phyloP scores from a whole-genome alignment of 139 green algal species.

The Dunaliella primolecta region DNA sequence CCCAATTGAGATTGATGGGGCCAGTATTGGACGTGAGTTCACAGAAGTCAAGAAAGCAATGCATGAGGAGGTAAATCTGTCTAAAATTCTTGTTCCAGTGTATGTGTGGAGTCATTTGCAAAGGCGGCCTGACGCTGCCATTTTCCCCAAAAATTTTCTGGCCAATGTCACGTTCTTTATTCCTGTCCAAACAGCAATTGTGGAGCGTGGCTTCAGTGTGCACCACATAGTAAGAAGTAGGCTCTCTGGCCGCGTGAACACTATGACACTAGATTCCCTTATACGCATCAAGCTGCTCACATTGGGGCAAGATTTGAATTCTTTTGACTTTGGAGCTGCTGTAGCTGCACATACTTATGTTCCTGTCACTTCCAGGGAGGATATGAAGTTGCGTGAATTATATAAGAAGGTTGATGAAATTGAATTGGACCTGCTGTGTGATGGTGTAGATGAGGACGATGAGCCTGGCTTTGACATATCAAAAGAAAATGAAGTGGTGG shows the following conservation, averaged over 20 bases:
- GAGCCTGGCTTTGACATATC: background rate
- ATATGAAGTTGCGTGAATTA: background rate
- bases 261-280: background rate
- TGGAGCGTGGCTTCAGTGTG: constrained; percentile 4
- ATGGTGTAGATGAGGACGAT: background rate
- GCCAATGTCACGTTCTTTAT: background rate
- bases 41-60: background rate
- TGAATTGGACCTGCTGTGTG: background rate
- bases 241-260: background rate
- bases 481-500: background rate
- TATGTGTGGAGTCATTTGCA: background rate
- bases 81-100: background rate
- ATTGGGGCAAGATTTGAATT: background rate
- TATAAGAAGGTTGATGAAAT: background rate
- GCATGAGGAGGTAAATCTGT: background rate
- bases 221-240: background rate
- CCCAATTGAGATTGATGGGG: background rate
- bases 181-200: background rate
- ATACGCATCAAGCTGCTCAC: background rate
- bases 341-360: background rate
- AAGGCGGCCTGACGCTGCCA: background rate
- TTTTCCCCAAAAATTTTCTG: background rate
- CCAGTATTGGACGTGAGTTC: background rate
- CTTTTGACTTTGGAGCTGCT: constrained; percentile 2
- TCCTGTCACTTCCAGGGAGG: background rate